These are phyloP conservation scores for Ilex aquifolium DNA, from an alignment of 257 asterid genomes.

Conservation along the genomic window DNA sequence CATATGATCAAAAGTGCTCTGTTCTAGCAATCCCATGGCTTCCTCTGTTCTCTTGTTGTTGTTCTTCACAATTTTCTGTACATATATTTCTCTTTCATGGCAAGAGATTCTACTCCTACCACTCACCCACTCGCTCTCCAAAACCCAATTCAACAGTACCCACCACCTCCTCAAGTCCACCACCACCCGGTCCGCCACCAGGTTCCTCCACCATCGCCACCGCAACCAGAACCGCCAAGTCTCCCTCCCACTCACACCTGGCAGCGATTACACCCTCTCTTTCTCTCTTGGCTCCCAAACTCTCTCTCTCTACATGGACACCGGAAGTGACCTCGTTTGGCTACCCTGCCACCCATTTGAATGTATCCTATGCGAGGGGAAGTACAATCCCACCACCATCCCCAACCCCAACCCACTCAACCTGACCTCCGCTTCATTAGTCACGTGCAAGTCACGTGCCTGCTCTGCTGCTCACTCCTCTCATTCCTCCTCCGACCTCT, in stretches of 20 bases:
- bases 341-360: constrained; percentile 86
- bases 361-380: constrained; percentile 87
- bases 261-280: constrained; percentile 79
- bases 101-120: constrained; percentile 41
- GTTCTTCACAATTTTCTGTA: constrained; percentile 15
- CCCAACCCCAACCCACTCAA: constrained; percentile 62
- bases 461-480: constrained; percentile 71
- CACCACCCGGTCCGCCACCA: constrained; percentile 58
- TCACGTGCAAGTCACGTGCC: constrained; percentile 59
- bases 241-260: constrained; percentile 81
- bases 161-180: constrained; percentile 76
- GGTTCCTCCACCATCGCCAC: constrained; percentile 49
- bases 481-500: constrained; percentile 69
- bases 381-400: constrained; percentile 48
- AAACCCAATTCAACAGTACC: constrained; percentile 43
- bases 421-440: constrained; percentile 44
- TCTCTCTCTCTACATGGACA: constrained; percentile 84
- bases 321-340: constrained; percentile 97
- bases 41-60: constrained; percentile 23
- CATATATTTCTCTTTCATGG: constrained; percentile 5
- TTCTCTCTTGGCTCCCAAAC: constrained; percentile 63
- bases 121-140: constrained; percentile 55
- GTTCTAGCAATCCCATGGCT: not conserved
- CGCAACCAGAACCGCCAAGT: constrained; percentile 33
- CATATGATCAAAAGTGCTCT: no score